These are phyloP conservation scores for Limnomonas spitsbergensis DNA, from an alignment of 139 green algal genomes.

Conservation along the genomic window DNA sequence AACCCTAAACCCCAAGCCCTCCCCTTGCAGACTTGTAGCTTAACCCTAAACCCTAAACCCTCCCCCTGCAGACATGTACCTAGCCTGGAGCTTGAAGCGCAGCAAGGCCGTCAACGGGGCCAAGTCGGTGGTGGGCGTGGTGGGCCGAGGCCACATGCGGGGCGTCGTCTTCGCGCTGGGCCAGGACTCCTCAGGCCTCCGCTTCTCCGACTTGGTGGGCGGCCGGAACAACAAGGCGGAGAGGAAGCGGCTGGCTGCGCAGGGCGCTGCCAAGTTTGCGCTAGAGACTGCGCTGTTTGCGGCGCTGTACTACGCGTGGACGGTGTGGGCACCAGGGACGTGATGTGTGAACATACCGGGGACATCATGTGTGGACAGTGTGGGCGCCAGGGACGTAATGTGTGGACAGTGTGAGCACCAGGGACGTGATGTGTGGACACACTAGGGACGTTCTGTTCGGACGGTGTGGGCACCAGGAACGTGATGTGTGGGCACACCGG, in stretches of 20 bases:
- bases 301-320: neutral
- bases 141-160: conserved; percentile 13
- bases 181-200: neutral
- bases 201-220: conserved; percentile 21
- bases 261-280: neutral
- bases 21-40: no score
- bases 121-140: conserved; percentile 3
- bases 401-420: no score
- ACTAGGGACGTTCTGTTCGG: no score
- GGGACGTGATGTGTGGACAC: no score
- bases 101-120: conserved; percentile 21
- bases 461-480: no score
- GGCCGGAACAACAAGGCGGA: neutral
- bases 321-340: no score
- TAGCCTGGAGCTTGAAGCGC: conserved; percentile 18
- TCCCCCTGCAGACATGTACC: conserved; percentile 16
- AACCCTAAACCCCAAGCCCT: no score
- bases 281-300: conserved; percentile 1
- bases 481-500: no score
- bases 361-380: no score
- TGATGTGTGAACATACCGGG: no score
- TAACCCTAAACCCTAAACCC: no score
- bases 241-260: neutral
- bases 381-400: no score
- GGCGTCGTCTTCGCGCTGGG: conserved; percentile 5